phyloP scores from a whole-genome alignment of 148 eudicot species.

The Camellia lanceoleosa region DNA sequence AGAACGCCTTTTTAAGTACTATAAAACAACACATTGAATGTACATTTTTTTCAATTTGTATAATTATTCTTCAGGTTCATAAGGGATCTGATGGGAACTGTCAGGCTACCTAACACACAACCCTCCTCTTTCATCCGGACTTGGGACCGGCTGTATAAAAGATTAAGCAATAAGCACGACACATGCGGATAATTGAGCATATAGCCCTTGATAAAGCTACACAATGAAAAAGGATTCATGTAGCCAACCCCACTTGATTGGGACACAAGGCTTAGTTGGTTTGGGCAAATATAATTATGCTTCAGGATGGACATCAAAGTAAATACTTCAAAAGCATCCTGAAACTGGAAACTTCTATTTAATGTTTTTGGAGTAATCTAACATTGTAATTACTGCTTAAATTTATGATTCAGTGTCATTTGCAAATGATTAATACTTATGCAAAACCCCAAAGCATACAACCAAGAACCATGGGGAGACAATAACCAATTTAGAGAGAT shows the following conservation, averaged over 20 bases:
- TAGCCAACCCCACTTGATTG: too few species aligned
- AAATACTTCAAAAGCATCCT: neutral
- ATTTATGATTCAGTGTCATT: neutral
- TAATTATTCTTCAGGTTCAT: neutral
- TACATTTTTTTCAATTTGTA: neutral
- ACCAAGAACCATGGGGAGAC: neutral
- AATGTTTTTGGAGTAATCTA: neutral
- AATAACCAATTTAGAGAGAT: neutral
- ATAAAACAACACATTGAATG: neutral
- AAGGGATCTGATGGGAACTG: too few species aligned
- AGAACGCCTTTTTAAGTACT: slow-evolving; percentile 6
- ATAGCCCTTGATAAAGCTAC: too few species aligned
- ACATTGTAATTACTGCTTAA: neutral
- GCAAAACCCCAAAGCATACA: neutral
- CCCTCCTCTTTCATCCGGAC: too few species aligned
- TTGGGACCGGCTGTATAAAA: too few species aligned
- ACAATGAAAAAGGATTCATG: too few species aligned
- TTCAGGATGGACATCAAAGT: neutral
- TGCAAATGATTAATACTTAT: neutral
- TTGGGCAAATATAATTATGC: neutral
- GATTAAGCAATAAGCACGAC: too few species aligned
- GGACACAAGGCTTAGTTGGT: too few species aligned
- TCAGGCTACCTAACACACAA: too few species aligned
- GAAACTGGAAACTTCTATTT: neutral
- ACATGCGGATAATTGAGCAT: too few species aligned